Conservation (phyloP, 768 basidiomycete genomes). For the Amanita exitialis region DNA sequence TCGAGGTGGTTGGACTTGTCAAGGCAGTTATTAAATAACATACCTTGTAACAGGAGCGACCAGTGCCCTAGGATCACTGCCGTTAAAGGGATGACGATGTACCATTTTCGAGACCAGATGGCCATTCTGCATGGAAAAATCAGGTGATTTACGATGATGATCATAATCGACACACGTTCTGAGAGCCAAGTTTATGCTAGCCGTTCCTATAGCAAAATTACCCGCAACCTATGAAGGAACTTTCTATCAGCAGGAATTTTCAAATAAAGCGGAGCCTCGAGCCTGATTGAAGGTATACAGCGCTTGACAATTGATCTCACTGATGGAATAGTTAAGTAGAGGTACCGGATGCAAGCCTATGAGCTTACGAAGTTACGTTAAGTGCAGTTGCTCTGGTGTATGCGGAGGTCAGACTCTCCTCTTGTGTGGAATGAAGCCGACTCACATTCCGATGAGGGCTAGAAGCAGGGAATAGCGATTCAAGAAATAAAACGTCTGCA, state of each 20-base stretch:
- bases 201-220: conserved; percentile 57
- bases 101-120: conserved; percentile 54
- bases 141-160: not conserved
- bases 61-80: conserved; percentile 58
- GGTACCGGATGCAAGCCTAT: not conserved
- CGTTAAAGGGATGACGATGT: conserved; percentile 40
- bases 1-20: not conserved
- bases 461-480: conserved; percentile 58
- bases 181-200: conserved; percentile 61
- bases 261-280: conserved; percentile 5
- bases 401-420: conserved; percentile 3
- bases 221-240: conserved; percentile 31
- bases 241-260: not conserved
- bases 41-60: conserved; percentile 63
- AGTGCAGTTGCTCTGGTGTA: conserved; percentile 39
- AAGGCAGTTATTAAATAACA: conserved; percentile 3
- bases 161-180: conserved; percentile 39
- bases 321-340: conserved; percentile 11
- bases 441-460: conserved; percentile 63
- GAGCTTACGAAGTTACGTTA: conserved; percentile 42
- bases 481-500: conserved; percentile 58
- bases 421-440: conserved; percentile 7
- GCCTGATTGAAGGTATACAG: conserved; percentile 62
- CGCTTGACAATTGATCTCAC: conserved; percentile 51
- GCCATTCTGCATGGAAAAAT: conserved; percentile 39